Percentiles rank a stretch among this genome's conserved stretches.
These are phyloP conservation scores for Hemisphaericaspora subhashii DNA, from an alignment of 1,139 yeast genomes.

Conservation along the genomic window DNA sequence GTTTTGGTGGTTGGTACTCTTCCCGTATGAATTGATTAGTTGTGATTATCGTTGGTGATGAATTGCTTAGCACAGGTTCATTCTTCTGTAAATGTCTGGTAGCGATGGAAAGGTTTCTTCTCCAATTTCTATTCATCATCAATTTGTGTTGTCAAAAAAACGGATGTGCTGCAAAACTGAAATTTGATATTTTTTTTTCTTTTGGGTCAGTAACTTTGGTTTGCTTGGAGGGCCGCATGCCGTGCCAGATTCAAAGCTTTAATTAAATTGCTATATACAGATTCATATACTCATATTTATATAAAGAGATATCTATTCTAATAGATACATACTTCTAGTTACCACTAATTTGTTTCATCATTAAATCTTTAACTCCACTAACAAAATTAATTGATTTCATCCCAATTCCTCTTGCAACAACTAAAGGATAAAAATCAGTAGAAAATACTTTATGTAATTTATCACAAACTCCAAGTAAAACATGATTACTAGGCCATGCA, in stretches of 20 bases:
- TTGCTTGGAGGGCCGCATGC: too few species aligned
- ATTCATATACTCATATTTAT: background rate
- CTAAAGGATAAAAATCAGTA: conserved; percentile 72
- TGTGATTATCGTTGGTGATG: background rate
- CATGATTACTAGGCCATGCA: conserved; percentile 77
- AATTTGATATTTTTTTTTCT: too few species aligned
- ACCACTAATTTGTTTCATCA: conserved; percentile 38
- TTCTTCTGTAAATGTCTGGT: background rate
- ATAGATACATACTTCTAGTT: background rate
- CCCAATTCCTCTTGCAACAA: conserved; percentile 73
- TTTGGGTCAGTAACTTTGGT: background rate
- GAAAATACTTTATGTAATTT: conserved; percentile 87
- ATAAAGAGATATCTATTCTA: too few species aligned
- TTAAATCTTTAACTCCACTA: conserved; percentile 57
- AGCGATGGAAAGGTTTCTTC: background rate
- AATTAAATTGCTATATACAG: background rate
- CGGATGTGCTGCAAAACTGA: background rate
- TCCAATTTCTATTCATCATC: background rate
- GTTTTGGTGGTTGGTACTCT: conserved; percentile 37
- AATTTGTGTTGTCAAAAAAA: background rate
- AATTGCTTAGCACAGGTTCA: background rate
- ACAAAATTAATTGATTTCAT: conserved; percentile 64
- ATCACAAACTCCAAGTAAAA: conserved; percentile 84
- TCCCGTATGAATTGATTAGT: conserved; percentile 15
- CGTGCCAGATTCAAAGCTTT: too few species aligned